Evolutionary conservation across 345 rosid genomes (phyloP), one percentile per base, ranked within the genome.

Genomic region (Hibiscus tridactylites): DNA sequence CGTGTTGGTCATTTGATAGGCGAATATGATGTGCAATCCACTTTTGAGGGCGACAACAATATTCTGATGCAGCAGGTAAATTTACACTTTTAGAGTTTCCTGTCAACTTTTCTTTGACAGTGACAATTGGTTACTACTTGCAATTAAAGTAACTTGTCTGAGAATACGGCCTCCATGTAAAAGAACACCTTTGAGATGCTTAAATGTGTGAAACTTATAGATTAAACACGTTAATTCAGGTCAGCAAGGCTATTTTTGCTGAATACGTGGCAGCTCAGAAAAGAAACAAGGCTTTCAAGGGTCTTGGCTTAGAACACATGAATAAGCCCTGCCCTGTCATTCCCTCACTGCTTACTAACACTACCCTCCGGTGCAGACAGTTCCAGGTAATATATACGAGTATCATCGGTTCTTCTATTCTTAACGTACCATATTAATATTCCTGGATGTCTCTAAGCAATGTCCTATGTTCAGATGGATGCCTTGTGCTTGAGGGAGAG

Each of bases 11-110:
- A 88, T 59, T 62, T 91, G 78, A 94, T 85, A 84, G 80, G 89
- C 77, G 97, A 94, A 85, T 85, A 60, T 72, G 97, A 94, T 75
- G 96, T 90, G 71, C 98, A 91, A 74, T 82, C 90, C 70, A 94
- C 98, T 21, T 90, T 94, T 75, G 98, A 94, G 76, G 97, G 97
- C 57, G 98, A 94, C 83, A 94, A 91, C 75, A 86, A 88, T 75
- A 88, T 94, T 24, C 67, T 91, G 68, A 90, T 94, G 97, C 96
- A 91, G 79, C 98, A 91, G 97, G 98, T 90, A 84, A 56, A 54
- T 35, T 49, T 33, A 33, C 37, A 33, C 3, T 56, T 49, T 11
- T 59, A 24, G 15, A 62, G 63, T 56, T 70, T 57, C 7, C 49
- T 50, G 28, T n/a, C 19, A 29, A 29, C 0, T 5, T 53, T n/a